Base-by-base conservation (phyloP, 2,329 filamentous ascomycete genomes). In the Hypomyces perniciosus region DNA sequence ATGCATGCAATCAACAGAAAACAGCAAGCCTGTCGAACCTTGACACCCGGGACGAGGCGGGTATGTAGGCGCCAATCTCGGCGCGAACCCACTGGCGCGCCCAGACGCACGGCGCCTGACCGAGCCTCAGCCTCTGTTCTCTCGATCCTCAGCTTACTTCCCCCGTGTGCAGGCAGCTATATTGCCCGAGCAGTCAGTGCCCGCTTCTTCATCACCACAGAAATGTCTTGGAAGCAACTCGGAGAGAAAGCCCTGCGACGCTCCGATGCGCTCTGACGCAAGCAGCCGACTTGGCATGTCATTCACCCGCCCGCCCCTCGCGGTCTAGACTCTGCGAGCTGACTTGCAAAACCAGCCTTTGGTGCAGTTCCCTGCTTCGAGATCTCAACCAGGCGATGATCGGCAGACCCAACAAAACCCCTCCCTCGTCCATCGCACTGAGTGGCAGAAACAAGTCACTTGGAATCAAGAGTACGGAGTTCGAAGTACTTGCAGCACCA, bases 281-380 rank as follows among this genome's bases (percentile, higher is more conserved):
- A 46, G 44, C 12, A 42, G 30, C 49, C 44, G 49, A 44, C 49
- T 51, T 46, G 49, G 49, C 49, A 46, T 51, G 49, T 38, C 44
- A 38, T 38, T 51, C 13, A 51, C 38, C 31, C 34, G n/a, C n/a
- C n/a, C n/a, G n/a, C n/a, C n/a, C n/a, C n/a, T n/a, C n/a, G 39
- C 10, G 49, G 46, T 51, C 49, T 51, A 51, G 49, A 51, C 49
- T 51, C 47, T 27, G 5, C 27, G 30, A 13, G 35, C 6, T 26
- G 35, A 39, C 20, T 20, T 20, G 20, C 20, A 20, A 20, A 20
- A 27, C 13, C 40, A 26, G 40, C 20, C 40, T 42, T 42, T n/a
- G 10, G 26, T 5, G 20, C 40, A 20, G 26, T 29, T 42, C 40
- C 40, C 40, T 42, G 20, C 20, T 20, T 20, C 20, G 20, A 20